Conservation (phyloP, 805 yeast species). For the Ogataea dorogensis region DNA sequence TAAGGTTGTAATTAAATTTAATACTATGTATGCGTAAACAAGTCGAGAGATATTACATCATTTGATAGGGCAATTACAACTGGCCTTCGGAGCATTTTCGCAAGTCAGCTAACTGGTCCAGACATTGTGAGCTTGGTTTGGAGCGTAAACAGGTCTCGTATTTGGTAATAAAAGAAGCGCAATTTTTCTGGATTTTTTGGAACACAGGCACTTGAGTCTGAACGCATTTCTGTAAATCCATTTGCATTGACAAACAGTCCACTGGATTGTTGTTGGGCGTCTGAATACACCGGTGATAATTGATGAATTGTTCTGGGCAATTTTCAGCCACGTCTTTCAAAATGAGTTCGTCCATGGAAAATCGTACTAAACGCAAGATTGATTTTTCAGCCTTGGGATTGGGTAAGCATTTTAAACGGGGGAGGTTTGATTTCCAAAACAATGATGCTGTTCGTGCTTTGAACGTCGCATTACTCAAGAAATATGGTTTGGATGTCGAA, state of each 20-base stretch:
- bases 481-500: conserved; percentile 19
- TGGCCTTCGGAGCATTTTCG: conserved; percentile 49
- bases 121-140: conserved; percentile 55
- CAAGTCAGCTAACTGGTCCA: conserved; percentile 49
- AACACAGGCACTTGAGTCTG: conserved; percentile 65
- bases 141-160: conserved; percentile 76
- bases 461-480: conserved; percentile 21
- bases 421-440: conserved; percentile 22
- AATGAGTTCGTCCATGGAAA: conserved; percentile 60
- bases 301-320: conserved; percentile 72
- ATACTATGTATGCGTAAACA: no score
- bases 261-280: conserved; percentile 38
- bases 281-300: conserved; percentile 69
- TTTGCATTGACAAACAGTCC: conserved; percentile 56
- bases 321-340: conserved; percentile 75
- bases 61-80: not conserved
- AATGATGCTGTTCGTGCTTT: conserved; percentile 25
- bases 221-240: conserved; percentile 60
- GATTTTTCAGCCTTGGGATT: conserved; percentile 19
- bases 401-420: conserved; percentile 8
- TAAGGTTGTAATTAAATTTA: no score
- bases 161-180: conserved; percentile 54
- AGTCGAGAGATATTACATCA: no score
- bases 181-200: conserved; percentile 61
- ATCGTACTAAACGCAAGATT: conserved; percentile 6